These are phyloP conservation scores for Naganishia sp. DNA, from an alignment of 1,284 basidiomycete species.

Conservation along the genomic window DNA sequence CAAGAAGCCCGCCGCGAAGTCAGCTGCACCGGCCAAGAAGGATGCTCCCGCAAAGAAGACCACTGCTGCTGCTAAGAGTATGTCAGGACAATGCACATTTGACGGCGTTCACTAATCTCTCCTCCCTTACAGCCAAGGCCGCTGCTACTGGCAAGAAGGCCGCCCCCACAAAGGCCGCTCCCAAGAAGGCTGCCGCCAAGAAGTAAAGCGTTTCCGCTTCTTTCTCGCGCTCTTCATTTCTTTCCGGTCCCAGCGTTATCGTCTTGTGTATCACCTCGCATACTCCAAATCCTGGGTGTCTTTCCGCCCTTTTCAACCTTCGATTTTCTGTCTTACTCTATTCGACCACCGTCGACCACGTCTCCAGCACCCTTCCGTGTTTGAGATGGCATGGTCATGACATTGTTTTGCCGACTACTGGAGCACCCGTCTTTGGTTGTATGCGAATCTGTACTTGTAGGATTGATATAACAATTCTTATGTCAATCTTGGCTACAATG, in stretches of 20 bases:
- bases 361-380: not conserved
- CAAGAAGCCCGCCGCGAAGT: conserved; percentile 55
- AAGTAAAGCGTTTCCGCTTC: conserved; percentile 17
- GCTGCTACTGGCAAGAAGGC: conserved; percentile 38
- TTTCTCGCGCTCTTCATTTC: not conserved
- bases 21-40: conserved; percentile 37
- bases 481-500: conserved; percentile 1
- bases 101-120: not conserved
- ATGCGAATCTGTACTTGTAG: conserved; percentile 14
- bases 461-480: conserved; percentile 11
- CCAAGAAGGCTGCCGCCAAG: conserved; percentile 9
- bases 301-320: conserved; percentile 24
- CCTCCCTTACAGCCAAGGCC: conserved; percentile 32
- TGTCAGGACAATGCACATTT: not conserved
- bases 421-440: conserved; percentile 19
- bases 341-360: conserved; percentile 15
- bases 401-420: conserved; percentile 12
- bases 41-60: conserved; percentile 46
- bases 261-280: not conserved
- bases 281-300: conserved; percentile 17
- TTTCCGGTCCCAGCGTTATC: not conserved
- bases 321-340: conserved; percentile 25
- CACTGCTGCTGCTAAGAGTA: conserved; percentile 5
- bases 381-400: conserved; percentile 2
- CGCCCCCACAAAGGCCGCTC: conserved; percentile 35